These are phyloP conservation scores for Blastobotrys mokoenaii DNA, from an alignment of 805 yeast species.

Conservation along the genomic window DNA sequence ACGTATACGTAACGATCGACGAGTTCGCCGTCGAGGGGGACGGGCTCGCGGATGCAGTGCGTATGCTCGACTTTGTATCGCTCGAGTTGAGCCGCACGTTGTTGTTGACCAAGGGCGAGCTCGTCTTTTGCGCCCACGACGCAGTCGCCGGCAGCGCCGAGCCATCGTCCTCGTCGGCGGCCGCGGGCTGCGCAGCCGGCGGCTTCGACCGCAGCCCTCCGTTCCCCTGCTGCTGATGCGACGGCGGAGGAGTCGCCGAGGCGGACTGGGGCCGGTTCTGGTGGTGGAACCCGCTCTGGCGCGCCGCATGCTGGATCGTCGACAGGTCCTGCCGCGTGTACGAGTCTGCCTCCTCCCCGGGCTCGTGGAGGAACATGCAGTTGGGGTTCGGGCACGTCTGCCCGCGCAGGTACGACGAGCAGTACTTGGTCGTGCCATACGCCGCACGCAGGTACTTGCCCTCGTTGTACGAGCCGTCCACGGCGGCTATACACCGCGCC, in stretches of 20 bases:
- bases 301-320: conserved; percentile 45
- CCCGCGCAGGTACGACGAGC: conserved; percentile 91
- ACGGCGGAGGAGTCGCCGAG: neutral
- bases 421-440: conserved; percentile 96
- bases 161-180: conserved; percentile 25
- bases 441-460: conserved; percentile 89
- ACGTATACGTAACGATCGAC: neutral
- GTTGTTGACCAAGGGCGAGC: conserved; percentile 25
- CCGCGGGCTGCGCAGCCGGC: no score
- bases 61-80: no score
- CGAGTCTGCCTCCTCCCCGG: conserved; percentile 98
- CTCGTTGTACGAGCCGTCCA: conserved; percentile 87
- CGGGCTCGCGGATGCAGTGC: no score
- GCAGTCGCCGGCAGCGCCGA: conserved; percentile 64
- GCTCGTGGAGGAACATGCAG: conserved; percentile 98
- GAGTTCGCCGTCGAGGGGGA: no score
- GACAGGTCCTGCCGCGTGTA: conserved; percentile 83
- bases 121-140: conserved; percentile 46
- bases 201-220: neutral
- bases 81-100: neutral
- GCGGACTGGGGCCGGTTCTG: conserved; percentile 1
- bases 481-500: conserved; percentile 81
- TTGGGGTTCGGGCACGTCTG: conserved; percentile 97
- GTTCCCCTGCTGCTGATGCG: neutral
- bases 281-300: conserved; percentile 17